Conservation (phyloP, 352 stramenopile species). For the Pythium aristosporum region DNA sequence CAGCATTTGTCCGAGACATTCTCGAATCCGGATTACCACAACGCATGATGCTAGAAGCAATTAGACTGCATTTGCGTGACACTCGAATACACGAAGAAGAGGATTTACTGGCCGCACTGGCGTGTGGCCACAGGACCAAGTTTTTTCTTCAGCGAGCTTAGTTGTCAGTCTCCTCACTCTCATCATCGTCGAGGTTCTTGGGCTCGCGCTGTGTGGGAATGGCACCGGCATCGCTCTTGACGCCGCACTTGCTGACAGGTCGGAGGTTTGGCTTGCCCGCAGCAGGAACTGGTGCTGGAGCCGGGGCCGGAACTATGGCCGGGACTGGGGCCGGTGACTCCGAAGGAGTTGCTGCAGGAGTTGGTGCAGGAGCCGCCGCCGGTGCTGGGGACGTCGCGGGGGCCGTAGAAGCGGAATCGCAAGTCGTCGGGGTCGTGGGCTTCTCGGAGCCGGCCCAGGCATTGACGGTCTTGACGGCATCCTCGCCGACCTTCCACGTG, state of each 20-base stretch:
- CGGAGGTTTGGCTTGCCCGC: neutral
- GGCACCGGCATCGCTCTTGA: conserved; percentile 5
- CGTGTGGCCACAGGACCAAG: too few relatives aligned
- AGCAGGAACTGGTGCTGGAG: neutral
- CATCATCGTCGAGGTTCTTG: conserved; percentile 12
- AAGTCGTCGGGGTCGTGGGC: conserved; percentile 7
- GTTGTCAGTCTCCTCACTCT: conserved; percentile 22
- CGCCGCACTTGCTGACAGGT: conserved; percentile 6
- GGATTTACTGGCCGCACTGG: too few relatives aligned
- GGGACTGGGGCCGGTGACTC: neutral
- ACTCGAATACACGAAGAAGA: neutral
- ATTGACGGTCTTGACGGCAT: conserved; percentile 14
- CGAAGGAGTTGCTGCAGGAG: conserved; percentile 1
- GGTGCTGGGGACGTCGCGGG: conserved; percentile 4
- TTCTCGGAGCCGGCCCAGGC: conserved; percentile 10
- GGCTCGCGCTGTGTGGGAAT: conserved; percentile 6
- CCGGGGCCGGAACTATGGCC: neutral
- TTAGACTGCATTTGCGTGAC: neutral
- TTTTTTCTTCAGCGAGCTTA: neutral
- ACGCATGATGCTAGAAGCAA: conserved; percentile 7
- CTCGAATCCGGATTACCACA: conserved; percentile 68
- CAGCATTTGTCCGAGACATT: conserved; percentile 59
- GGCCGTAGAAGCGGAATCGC: conserved; percentile 2
- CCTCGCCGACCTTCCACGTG: conserved; percentile 31
- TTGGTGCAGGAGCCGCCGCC: neutral